Conservation (phyloP, 148 eudicot genomes). For the Rhododendron kiyosumense region DNA sequence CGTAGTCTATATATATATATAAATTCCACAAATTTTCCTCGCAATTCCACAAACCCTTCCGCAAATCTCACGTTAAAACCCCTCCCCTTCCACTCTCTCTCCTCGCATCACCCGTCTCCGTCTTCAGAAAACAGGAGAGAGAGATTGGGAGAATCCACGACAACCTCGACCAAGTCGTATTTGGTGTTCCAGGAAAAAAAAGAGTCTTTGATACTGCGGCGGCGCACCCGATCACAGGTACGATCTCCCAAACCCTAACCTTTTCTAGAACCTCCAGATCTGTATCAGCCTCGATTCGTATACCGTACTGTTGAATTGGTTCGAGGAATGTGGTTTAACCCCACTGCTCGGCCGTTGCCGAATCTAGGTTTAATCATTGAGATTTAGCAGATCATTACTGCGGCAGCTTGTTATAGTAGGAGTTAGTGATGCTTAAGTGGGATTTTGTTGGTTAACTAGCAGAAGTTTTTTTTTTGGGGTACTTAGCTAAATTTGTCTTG, state of each 20-base stretch:
- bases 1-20: neutral
- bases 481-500: neutral
- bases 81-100: neutral
- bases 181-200: neutral
- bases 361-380: neutral
- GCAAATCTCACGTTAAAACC: neutral
- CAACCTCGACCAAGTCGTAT: neutral
- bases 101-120: neutral
- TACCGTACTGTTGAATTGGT: neutral
- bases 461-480: neutral
- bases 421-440: neutral
- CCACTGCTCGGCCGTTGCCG: neutral
- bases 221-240: constrained; percentile 7
- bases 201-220: neutral
- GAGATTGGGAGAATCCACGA: neutral
- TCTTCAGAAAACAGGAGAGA: neutral
- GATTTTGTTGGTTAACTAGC: neutral
- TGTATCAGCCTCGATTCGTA: neutral
- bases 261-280: neutral
- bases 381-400: neutral
- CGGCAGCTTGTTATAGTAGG: neutral
- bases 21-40: neutral
- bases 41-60: neutral
- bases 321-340: neutral
- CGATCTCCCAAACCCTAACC: constrained; percentile 8